Evolutionary conservation across 2,329 filamentous ascomycete genomes (phyloP), one percentile per base, ranked within the genome.

Genomic region (Setomelanomma holmii): DNA sequence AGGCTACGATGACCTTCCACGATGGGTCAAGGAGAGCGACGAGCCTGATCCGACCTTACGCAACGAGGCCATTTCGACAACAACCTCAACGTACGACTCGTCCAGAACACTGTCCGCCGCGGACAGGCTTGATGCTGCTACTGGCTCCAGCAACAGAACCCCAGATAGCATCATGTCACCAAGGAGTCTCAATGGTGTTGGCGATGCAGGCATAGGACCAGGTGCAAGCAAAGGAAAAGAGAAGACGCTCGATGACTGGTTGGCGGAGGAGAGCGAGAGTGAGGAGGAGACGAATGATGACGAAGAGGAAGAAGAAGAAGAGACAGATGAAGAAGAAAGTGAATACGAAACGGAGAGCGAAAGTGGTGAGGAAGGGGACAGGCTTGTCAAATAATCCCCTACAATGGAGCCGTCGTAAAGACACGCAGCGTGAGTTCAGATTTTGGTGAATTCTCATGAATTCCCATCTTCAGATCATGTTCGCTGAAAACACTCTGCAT

Each of bases 221-320:
- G 42, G 51, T 23, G 60, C 30, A 14, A 48, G 44, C 27, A 67
- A 59, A 45, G 53, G 53, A 24, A 63, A 86, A 45, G 85, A 86
- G 35, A 96, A 96, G 82, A 91, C 88, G 17, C 78, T 99, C 56
- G 92, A 98, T 77, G 91, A 96, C 72, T 98, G 95, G 93, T 80
- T 98, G 50, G 91, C 88, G 4, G 81, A 83, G 20, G 60, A 61
- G 16, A 81, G 80, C 1, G 82, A 81, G 5, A 79, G 81, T 5
- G 83, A 82, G 22, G 64, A 69, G 45, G 76, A 77, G 1, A 76
- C 77, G 23, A 81, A 83, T n/a, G 78, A 66, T 3, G 82, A 84
- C 12, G 82, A 82, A 12, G 85, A 87, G 3, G 84, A 30, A 30
- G 27, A 86, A 4, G 66, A 65, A 78, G 85, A 38, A 42, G 76